Conservation (phyloP, 2,329 filamentous ascomycete genomes). For the Trichoderma endophyticum region DNA sequence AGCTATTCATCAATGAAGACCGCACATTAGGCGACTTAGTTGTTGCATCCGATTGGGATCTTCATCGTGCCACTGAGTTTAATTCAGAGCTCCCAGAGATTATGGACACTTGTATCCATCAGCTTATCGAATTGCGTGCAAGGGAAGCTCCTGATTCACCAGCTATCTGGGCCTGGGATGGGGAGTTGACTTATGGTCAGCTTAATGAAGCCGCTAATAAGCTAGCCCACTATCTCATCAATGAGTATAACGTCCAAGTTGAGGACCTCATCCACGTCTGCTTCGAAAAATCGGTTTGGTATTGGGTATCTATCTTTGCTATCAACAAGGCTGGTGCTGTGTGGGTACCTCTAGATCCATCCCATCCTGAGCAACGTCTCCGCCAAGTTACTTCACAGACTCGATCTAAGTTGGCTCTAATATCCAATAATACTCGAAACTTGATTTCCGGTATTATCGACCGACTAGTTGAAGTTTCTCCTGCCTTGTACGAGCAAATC, state of each 20-base stretch:
- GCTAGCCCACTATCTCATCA: background rate
- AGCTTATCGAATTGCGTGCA: background rate
- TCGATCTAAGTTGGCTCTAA: background rate
- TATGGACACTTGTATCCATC: conserved; percentile 5
- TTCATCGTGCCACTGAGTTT: background rate
- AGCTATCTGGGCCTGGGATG: conserved; percentile 24
- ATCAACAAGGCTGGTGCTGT: conserved; percentile 29
- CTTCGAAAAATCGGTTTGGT: conserved; percentile 24
- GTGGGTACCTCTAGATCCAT: conserved; percentile 12
- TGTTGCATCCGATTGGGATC: conserved; percentile 6
- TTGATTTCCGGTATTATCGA: background rate
- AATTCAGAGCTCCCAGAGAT: background rate
- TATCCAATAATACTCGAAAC: background rate
- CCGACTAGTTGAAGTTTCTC: background rate
- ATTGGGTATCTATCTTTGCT: conserved; percentile 25
- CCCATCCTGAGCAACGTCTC: background rate
- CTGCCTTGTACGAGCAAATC: background rate
- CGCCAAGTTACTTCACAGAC: background rate
- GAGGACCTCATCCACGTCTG: conserved; percentile 22
- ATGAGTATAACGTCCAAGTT: conserved; percentile 23
- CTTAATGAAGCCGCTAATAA: conserved; percentile 14
- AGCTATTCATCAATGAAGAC: background rate
- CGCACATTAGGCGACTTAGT: background rate
- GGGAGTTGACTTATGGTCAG: conserved; percentile 22
- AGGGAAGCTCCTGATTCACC: background rate